Conservation (phyloP, 345 rosid genomes). For the Orychophragmus violaceus region DNA sequence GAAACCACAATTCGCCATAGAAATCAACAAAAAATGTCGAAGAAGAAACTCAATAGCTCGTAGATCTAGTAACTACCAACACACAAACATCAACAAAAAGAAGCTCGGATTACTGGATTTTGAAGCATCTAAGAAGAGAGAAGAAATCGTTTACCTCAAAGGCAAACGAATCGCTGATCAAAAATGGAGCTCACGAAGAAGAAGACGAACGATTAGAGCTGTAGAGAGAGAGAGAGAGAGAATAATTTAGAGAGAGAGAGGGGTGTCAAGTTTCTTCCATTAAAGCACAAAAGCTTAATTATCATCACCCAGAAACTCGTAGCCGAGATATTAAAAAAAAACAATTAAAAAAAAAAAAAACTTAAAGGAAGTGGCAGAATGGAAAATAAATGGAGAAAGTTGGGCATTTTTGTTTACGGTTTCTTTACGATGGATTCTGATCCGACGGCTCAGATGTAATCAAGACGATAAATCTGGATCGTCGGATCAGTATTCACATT, state of each 20-base stretch:
- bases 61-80: slow-evolving; percentile 16
- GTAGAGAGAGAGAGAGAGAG: slow-evolving; percentile 15
- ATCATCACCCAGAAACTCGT: slow-evolving; percentile 32
- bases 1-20: neutral
- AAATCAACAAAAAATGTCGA: neutral
- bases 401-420: neutral
- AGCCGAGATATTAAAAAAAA: slow-evolving; percentile 5
- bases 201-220: slow-evolving; percentile 14
- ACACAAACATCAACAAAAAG: neutral
- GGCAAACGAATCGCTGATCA: neutral
- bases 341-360: neutral
- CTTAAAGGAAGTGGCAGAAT: slow-evolving; percentile 16
- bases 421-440: slow-evolving; percentile 8
- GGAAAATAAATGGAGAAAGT: slow-evolving; percentile 1
- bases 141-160: neutral
- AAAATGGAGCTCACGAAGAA: slow-evolving; percentile 24
- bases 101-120: neutral
- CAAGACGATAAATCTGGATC: neutral
- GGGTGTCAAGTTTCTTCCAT: slow-evolving; percentile 51
- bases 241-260: slow-evolving; percentile 22
- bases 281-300: slow-evolving; percentile 39
- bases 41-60: neutral
- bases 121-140: neutral
- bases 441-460: slow-evolving; percentile 14
- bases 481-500: no score